Conservation (phyloP, 2,329 filamentous ascomycete genomes). For the Fusarium scirpi region DNA sequence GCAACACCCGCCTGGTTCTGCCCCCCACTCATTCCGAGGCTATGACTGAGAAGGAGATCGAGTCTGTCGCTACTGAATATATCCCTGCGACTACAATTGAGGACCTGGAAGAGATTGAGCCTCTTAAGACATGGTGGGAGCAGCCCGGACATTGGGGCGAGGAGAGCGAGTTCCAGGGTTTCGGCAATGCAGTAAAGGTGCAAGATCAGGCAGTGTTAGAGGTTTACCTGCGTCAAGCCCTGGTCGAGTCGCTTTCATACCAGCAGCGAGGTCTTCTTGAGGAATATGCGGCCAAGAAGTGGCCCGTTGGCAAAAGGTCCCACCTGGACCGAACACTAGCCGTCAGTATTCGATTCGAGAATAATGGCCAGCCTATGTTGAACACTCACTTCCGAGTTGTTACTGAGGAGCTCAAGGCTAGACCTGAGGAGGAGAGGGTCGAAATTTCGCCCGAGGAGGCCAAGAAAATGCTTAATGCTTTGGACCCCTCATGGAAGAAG, state of each 20-base stretch:
- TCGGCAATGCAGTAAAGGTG: constrained; percentile 56
- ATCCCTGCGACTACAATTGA: constrained; percentile 59
- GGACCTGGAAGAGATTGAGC: constrained; percentile 61
- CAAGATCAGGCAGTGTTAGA: constrained; percentile 60
- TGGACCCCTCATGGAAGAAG: constrained; percentile 68
- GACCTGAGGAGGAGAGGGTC: constrained; percentile 43
- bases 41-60: constrained; percentile 49
- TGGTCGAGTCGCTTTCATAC: constrained; percentile 64
- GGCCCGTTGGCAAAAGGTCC: constrained; percentile 49
- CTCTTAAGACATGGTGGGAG: constrained; percentile 66
- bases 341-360: constrained; percentile 54
- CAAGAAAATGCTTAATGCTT: constrained; percentile 56
- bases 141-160: constrained; percentile 63
- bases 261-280: constrained; percentile 49
- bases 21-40: constrained; percentile 53
- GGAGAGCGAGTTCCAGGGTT: constrained; percentile 59
- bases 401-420: constrained; percentile 49
- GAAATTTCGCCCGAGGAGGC: constrained; percentile 56
- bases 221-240: constrained; percentile 62
- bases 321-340: constrained; percentile 53
- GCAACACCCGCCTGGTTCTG: constrained; percentile 49
- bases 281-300: constrained; percentile 51
- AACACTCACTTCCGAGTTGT: constrained; percentile 54
- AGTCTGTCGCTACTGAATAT: constrained; percentile 55
- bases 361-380: constrained; percentile 57